phyloP scores from a whole-genome alignment of 164 flowering plant species.

The Piper longum region DNA sequence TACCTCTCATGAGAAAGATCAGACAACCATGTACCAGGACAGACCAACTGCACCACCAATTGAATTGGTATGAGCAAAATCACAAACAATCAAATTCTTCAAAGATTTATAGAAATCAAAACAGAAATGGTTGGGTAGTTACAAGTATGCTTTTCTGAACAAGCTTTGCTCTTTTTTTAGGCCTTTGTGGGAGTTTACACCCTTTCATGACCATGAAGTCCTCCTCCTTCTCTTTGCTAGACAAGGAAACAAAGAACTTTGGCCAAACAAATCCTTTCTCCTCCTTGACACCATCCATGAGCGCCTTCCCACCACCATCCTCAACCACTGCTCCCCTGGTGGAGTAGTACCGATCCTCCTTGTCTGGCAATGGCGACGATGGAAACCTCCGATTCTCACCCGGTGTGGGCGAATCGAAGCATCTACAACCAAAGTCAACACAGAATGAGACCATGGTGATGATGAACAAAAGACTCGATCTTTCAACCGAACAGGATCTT shows the following conservation, averaged over 20 bases:
- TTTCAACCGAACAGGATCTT: too few relatives aligned
- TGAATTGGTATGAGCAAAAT: neutral
- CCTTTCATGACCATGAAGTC: conserved; percentile 18
- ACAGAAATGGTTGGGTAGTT: neutral
- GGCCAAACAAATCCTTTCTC: conserved; percentile 9
- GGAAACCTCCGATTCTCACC: conserved; percentile 12
- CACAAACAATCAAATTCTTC: neutral
- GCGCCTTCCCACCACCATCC: conserved; percentile 7
- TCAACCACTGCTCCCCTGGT: conserved; percentile 6
- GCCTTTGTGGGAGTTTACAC: conserved; percentile 13
- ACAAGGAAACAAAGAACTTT: conserved; percentile 9
- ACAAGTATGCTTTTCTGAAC: conserved; percentile 10
- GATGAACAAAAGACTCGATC: neutral
- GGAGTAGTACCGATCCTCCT: conserved; percentile 29
- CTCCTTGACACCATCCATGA: conserved; percentile 2
- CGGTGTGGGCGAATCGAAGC: conserved; percentile 1
- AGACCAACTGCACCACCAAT: conserved; percentile 39
- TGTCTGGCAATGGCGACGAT: conserved; percentile 29
- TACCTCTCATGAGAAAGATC: conserved; percentile 83
- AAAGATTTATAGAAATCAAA: neutral
- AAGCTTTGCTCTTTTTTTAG: conserved; percentile 11
- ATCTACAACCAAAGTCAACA: conserved; percentile 3
- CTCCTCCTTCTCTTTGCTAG: conserved; percentile 14
- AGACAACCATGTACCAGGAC: conserved; percentile 85
- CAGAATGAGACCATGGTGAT: neutral